Evolutionary conservation across 129 eudicot species (phyloP).

Genomic region (Deinandra increscens): DNA sequence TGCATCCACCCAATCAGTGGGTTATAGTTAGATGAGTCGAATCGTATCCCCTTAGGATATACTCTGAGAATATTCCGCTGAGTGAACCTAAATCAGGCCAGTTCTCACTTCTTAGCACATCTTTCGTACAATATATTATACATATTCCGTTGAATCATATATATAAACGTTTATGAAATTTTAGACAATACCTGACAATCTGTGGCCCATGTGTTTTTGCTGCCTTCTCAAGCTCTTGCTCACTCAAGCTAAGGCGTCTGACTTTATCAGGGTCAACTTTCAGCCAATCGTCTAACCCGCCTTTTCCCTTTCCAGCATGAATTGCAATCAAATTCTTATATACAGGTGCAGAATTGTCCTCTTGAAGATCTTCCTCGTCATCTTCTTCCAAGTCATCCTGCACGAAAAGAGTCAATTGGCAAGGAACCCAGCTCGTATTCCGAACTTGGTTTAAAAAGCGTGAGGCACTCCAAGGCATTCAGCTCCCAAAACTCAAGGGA

Average conservation of each 20-base stretch:
- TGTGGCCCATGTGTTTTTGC: constrained; percentile 59
- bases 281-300: constrained; percentile 77
- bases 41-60: constrained; percentile 71
- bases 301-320: constrained; percentile 97
- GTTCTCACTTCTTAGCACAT: not conserved
- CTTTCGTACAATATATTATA: constrained; percentile 10
- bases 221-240: constrained; percentile 85
- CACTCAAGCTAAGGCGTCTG: constrained; percentile 96
- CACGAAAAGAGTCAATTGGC: constrained; percentile 26
- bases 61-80: constrained; percentile 73
- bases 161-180: not conserved
- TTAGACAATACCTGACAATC: constrained; percentile 59
- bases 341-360: constrained; percentile 56
- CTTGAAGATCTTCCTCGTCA: constrained; percentile 44
- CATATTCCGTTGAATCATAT: no score
- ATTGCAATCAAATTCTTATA: constrained; percentile 78
- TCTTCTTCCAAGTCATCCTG: constrained; percentile 51
- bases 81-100: constrained; percentile 55
- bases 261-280: constrained; percentile 80
- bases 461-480: no score
- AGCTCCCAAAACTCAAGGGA: no score
- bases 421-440: not conserved
- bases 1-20: constrained; percentile 84
- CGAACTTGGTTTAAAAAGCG: no score
- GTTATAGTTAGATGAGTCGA: constrained; percentile 74